Percentiles rank a stretch among this genome's conserved stretches.
Evolutionary conservation across 345 rosid genomes (phyloP).

Genomic region (Laguncularia racemosa): DNA sequence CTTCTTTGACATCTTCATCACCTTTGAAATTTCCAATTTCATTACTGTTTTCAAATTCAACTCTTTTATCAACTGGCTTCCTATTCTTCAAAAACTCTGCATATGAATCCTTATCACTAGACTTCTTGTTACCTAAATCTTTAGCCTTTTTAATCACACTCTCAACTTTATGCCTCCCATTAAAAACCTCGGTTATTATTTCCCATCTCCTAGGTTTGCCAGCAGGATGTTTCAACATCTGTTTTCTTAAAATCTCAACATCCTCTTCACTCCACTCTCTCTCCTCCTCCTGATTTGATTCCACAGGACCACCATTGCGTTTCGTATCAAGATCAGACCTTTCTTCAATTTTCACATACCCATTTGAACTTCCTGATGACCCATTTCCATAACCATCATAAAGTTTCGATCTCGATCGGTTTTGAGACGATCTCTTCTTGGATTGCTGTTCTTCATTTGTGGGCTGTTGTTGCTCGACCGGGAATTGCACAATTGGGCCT

Average conservation of each 20-base stretch:
- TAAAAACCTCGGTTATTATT: slow-evolving; percentile 56
- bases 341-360: slow-evolving; percentile 19
- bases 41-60: slow-evolving; percentile 11
- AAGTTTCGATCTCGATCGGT: slow-evolving; percentile 38
- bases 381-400: slow-evolving; percentile 14
- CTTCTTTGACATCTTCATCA: slow-evolving; percentile 11
- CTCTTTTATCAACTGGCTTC: slow-evolving; percentile 52
- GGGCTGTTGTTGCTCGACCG: slow-evolving; percentile 22
- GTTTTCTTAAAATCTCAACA: slow-evolving; percentile 65
- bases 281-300: slow-evolving; percentile 20
- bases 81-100: slow-evolving; percentile 75
- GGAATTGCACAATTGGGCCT: slow-evolving; percentile 51
- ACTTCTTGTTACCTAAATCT: slow-evolving; percentile 65
- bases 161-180: slow-evolving; percentile 58
- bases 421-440: slow-evolving; percentile 34
- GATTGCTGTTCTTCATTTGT: slow-evolving; percentile 23
- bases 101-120: slow-evolving; percentile 57
- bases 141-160: slow-evolving; percentile 77
- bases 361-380: slow-evolving; percentile 10
- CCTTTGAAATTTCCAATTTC: slow-evolving; percentile 7
- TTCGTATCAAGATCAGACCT: slow-evolving; percentile 18
- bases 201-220: slow-evolving; percentile 92
- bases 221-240: slow-evolving; percentile 65
- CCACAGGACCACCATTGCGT: not conserved
- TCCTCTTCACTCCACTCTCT: slow-evolving; percentile 78